Conservation (phyloP, 768 basidiomycete genomes). For the Hydnomerulius pinastri region DNA sequence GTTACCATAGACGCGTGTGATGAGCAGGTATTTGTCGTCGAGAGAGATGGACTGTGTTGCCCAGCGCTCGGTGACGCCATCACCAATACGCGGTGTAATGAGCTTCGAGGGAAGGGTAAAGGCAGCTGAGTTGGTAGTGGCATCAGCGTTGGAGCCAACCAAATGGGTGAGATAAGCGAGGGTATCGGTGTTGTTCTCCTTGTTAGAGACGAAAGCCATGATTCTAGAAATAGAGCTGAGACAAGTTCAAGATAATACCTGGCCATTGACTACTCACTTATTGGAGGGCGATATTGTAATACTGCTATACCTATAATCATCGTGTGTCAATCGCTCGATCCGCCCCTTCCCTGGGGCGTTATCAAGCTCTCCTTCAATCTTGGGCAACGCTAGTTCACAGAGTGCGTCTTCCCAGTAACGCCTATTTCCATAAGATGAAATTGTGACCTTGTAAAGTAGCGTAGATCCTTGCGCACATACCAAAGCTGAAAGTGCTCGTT, state of each 20-base stretch:
- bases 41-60: constrained; percentile 34
- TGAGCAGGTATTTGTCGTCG: constrained; percentile 40
- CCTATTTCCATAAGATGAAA: constrained; percentile 19
- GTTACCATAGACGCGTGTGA: constrained; percentile 31
- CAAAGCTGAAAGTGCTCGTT: constrained; percentile 45
- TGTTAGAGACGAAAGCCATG: constrained; percentile 43
- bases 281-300: constrained; percentile 37
- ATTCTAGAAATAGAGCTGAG: constrained; percentile 26
- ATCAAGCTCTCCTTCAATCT: constrained; percentile 39
- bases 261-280: constrained; percentile 30
- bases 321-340: constrained; percentile 44
- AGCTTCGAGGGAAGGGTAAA: constrained; percentile 36
- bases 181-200: constrained; percentile 41
- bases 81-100: constrained; percentile 33
- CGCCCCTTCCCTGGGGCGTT: constrained; percentile 42
- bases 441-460: background rate
- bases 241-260: background rate
- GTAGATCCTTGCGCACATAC: constrained; percentile 17
- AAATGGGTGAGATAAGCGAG: constrained; percentile 38
- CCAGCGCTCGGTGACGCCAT: constrained; percentile 37
- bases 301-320: constrained; percentile 33
- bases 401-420: constrained; percentile 45
- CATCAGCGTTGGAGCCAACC: constrained; percentile 32
- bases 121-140: constrained; percentile 25
- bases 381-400: constrained; percentile 28